These are phyloP conservation scores for Escovopsis weberi DNA, from an alignment of 2,329 filamentous ascomycete genomes.

Conservation along the genomic window DNA sequence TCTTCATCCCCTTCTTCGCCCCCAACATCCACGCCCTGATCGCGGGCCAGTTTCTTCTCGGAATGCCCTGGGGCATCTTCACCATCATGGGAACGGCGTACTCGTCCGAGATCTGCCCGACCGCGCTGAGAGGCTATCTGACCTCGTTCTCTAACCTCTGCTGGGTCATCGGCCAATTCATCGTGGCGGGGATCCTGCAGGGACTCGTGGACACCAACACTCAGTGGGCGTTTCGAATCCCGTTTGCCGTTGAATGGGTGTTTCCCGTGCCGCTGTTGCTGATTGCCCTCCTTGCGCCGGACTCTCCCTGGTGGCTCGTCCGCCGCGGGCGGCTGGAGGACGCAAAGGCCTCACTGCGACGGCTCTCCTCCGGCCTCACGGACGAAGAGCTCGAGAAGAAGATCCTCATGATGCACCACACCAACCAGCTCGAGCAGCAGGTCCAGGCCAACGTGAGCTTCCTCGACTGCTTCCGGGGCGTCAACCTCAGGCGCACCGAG, in stretches of 20 bases:
- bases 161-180: conserved; percentile 6
- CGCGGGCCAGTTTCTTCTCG: conserved; percentile 27
- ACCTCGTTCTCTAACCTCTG: conserved; percentile 17
- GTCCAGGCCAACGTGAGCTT: conserved; percentile 12
- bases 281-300: conserved; percentile 12
- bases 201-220: conserved; percentile 6
- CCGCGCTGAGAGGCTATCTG: conserved; percentile 21
- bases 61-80: conserved; percentile 25
- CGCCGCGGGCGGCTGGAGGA: conserved; percentile 18
- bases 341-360: conserved; percentile 9
- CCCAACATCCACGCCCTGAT: conserved; percentile 24
- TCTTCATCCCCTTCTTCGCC: conserved; percentile 11
- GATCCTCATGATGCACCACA: conserved; percentile 1
- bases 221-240: conserved; percentile 12
- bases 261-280: conserved; percentile 10
- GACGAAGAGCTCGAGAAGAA: conserved; percentile 5
- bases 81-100: conserved; percentile 27
- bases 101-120: conserved; percentile 23
- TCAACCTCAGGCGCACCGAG: conserved; percentile 21
- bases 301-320: conserved; percentile 27
- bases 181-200: conserved; percentile 5
- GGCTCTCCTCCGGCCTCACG: conserved; percentile 3
- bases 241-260: conserved; percentile 13
- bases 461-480: conserved; percentile 24
- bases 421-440: conserved; percentile 9